phyloP scores from a whole-genome alignment of 495 filamentous ascomycete genomes.

The Podospora fimiseda region DNA sequence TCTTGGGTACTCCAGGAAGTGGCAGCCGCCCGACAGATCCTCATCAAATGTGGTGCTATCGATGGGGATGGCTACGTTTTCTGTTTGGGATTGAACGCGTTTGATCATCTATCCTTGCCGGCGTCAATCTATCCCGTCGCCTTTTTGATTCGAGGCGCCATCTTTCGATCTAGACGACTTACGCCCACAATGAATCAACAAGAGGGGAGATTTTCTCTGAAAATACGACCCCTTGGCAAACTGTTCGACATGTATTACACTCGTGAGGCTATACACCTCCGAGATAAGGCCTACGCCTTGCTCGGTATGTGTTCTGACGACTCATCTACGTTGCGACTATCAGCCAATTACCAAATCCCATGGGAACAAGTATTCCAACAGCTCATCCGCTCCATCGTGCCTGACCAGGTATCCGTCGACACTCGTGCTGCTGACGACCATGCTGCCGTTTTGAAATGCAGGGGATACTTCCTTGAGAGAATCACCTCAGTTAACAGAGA shows the following conservation, averaged over 20 bases:
- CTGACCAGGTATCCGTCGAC: neutral
- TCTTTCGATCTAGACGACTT: slow-evolving; percentile 20
- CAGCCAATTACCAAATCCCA: neutral
- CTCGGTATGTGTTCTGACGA: slow-evolving; percentile 13
- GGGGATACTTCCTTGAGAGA: neutral
- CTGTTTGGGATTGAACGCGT: neutral
- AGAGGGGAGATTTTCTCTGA: slow-evolving; percentile 12
- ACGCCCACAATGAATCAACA: slow-evolving; percentile 2
- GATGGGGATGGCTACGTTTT: neutral
- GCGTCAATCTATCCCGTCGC: slow-evolving; percentile 8
- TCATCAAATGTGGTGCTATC: neutral
- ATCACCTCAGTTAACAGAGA: neutral
- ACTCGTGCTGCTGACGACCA: neutral
- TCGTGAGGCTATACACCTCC: slow-evolving; percentile 24
- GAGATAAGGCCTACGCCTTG: slow-evolving; percentile 32
- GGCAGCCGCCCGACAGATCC: neutral
- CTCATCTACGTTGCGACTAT: neutral
- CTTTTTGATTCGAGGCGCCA: slow-evolving; percentile 21
- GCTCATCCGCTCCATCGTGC: neutral
- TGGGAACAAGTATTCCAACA: neutral
- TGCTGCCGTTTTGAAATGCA: neutral
- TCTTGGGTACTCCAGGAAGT: neutral
- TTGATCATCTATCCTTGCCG: neutral
- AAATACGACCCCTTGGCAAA: slow-evolving; percentile 21
- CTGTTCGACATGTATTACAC: slow-evolving; percentile 30